Evolutionary conservation across 2,329 filamentous ascomycete species (phyloP).

Genomic region (Phoma sp.): DNA sequence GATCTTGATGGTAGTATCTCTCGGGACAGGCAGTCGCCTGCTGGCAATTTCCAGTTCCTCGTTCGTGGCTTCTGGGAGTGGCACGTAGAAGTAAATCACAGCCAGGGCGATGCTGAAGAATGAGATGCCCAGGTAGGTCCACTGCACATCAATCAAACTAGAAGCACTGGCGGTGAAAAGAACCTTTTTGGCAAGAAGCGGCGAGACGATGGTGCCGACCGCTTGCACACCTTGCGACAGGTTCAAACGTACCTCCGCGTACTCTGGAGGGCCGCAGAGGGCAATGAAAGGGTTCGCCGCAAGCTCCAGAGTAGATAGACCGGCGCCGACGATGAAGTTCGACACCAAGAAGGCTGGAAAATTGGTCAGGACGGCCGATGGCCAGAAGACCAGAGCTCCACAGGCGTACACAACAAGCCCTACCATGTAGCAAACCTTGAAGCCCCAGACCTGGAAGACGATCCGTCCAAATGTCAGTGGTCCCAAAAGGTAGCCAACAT

Average conservation of each 20-base stretch:
- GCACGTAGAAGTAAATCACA: slow-evolving; percentile 66
- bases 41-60: slow-evolving; percentile 64
- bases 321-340: slow-evolving; percentile 68
- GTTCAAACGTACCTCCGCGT: slow-evolving; percentile 66
- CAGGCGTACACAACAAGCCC: slow-evolving; percentile 68
- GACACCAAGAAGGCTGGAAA: slow-evolving; percentile 66
- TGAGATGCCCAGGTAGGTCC: slow-evolving; percentile 69
- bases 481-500: slow-evolving; percentile 72
- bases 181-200: slow-evolving; percentile 64
- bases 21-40: slow-evolving; percentile 49
- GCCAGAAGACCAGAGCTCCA: slow-evolving; percentile 68
- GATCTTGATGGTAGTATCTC: slow-evolving; percentile 50
- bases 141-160: slow-evolving; percentile 66
- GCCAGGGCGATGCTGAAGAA: slow-evolving; percentile 66
- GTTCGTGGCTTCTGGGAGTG: slow-evolving; percentile 67
- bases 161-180: slow-evolving; percentile 61
- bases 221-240: slow-evolving; percentile 68
- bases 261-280: slow-evolving; percentile 66
- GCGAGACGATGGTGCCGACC: slow-evolving; percentile 64
- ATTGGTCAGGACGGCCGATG: slow-evolving; percentile 66
- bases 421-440: slow-evolving; percentile 67
- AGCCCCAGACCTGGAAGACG: slow-evolving; percentile 65
- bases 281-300: slow-evolving; percentile 68
- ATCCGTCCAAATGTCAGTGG: slow-evolving; percentile 70
- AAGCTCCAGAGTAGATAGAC: slow-evolving; percentile 66